A percentile compares a stretch with the other conserved stretches of the same genome.
Evolutionary conservation across 768 basidiomycete genomes (phyloP).

Genomic region (Auricularia sp.): DNA sequence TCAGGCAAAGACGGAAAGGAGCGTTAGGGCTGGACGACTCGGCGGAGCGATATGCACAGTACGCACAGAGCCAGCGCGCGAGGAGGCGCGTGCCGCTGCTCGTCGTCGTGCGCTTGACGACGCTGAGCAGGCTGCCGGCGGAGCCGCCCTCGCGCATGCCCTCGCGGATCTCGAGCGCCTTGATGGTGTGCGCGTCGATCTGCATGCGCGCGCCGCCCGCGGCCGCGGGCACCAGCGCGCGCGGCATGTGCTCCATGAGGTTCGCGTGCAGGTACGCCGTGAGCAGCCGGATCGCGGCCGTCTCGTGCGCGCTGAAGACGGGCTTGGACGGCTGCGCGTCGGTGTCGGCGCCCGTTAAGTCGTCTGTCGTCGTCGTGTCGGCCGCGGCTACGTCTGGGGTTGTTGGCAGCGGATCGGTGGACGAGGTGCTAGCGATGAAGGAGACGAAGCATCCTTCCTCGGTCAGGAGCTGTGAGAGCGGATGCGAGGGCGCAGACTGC

Average conservation of each 20-base stretch:
- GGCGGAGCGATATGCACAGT: background rate
- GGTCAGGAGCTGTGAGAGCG: constrained; percentile 37
- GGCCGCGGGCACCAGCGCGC: constrained; percentile 43
- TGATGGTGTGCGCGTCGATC: constrained; percentile 81
- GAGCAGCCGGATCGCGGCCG: constrained; percentile 48
- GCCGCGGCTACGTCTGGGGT: too few relatives aligned
- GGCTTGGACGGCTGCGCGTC: background rate
- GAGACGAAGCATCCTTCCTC: constrained; percentile 52
- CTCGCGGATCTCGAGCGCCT: constrained; percentile 79
- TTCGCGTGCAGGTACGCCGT: constrained; percentile 55
- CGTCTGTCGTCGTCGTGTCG: background rate
- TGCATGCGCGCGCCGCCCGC: constrained; percentile 66
- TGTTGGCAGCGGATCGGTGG: too few relatives aligned
- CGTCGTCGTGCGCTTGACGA: constrained; percentile 68
- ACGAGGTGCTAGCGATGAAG: constrained; percentile 14
- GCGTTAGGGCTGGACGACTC: background rate
- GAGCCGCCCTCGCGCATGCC: constrained; percentile 59
- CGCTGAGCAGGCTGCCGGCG: constrained; percentile 65
- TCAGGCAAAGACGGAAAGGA: constrained; percentile 7
- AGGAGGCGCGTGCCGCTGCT: constrained; percentile 69
- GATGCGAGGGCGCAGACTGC: constrained; percentile 29
- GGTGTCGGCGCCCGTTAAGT: background rate
- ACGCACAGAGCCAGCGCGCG: constrained; percentile 67
- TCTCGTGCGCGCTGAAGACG: constrained; percentile 33
- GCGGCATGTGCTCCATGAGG: constrained; percentile 72